A percentile compares a stretch with the other conserved stretches of the same genome.
These are phyloP conservation scores for Aphanomyces stellatus DNA, from an alignment of 352 stramenopile genomes.

Conservation along the genomic window DNA sequence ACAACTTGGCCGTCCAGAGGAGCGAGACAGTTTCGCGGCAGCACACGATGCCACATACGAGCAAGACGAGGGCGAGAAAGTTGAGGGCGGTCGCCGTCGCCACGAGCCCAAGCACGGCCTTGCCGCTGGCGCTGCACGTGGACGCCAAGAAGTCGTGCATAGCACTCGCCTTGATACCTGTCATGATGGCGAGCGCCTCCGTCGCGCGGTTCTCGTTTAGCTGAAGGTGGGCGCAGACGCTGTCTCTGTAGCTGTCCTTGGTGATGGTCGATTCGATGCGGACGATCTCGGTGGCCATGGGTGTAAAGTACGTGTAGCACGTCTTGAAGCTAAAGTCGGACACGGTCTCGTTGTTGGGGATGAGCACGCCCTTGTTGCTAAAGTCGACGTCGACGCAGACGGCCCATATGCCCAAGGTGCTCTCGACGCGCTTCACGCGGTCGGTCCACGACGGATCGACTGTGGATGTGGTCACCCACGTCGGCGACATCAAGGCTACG, in stretches of 20 bases:
- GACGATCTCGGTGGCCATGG: constrained; percentile 2
- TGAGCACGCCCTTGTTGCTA: neutral
- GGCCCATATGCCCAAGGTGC: neutral
- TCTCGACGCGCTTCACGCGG: constrained; percentile 2
- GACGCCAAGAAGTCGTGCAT: neutral
- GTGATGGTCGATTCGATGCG: neutral
- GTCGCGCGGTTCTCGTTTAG: neutral
- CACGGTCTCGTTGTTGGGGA: neutral
- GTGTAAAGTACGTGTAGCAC: constrained; percentile 13
- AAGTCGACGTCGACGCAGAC: constrained; percentile 8
- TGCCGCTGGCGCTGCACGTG: neutral
- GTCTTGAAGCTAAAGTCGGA: neutral
- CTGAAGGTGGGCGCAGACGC: constrained; percentile 6
- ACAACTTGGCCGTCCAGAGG: neutral
- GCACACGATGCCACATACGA: neutral
- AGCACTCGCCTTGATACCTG: neutral
- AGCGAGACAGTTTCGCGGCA: neutral
- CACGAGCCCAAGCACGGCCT: neutral
- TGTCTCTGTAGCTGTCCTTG: neutral
- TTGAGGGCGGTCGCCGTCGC: neutral
- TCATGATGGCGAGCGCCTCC: constrained; percentile 13
- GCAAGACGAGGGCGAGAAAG: neutral
- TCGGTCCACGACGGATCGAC: neutral
- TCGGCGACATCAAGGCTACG: neutral
- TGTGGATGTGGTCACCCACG: neutral